Evolutionary conservation across 2,329 filamentous ascomycete genomes (phyloP).

Genomic region (Harringtonia aguacate): DNA sequence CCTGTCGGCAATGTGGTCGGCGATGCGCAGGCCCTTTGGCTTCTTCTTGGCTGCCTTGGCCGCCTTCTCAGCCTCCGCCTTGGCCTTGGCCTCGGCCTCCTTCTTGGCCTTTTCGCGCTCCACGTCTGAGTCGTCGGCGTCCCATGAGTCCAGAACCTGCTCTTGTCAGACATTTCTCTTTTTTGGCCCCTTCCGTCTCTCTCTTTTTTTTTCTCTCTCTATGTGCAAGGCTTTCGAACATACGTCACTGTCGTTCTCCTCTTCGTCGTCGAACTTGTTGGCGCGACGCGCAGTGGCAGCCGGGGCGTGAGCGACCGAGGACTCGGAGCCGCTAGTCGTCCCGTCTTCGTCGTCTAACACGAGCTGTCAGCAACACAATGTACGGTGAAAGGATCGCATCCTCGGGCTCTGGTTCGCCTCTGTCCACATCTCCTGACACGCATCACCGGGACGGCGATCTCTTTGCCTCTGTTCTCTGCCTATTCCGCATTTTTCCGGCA

Average conservation of each 20-base stretch:
- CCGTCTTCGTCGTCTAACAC: slow-evolving; percentile 28
- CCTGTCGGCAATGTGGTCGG: slow-evolving; percentile 60
- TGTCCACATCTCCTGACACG: too few species aligned
- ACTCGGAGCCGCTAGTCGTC: slow-evolving; percentile 21
- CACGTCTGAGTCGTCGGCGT: slow-evolving; percentile 92
- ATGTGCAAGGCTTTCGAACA: too few species aligned
- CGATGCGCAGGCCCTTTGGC: slow-evolving; percentile 74
- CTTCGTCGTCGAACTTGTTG: slow-evolving; percentile 83
- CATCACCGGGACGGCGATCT: too few species aligned
- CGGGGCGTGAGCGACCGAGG: slow-evolving; percentile 28
- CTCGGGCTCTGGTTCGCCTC: too few species aligned
- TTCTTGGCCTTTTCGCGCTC: slow-evolving; percentile 93
- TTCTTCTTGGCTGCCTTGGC: slow-evolving; percentile 88
- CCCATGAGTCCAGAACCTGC: slow-evolving; percentile 91
- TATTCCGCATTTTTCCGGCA: too few species aligned
- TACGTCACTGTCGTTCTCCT: slow-evolving; percentile 72
- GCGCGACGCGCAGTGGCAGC: slow-evolving; percentile 29
- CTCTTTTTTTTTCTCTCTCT: too few species aligned
- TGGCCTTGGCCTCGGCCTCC: slow-evolving; percentile 74
- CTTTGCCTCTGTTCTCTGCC: too few species aligned
- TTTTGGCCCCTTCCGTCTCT: not conserved
- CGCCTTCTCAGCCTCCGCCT: slow-evolving; percentile 78
- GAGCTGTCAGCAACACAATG: too few species aligned
- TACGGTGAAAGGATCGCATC: too few species aligned
- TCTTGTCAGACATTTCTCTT: not conserved